Evolutionary conservation across 768 basidiomycete genomes (phyloP), one percentile per base, ranked within the genome.

Genomic region (Suillus weaverae): DNA sequence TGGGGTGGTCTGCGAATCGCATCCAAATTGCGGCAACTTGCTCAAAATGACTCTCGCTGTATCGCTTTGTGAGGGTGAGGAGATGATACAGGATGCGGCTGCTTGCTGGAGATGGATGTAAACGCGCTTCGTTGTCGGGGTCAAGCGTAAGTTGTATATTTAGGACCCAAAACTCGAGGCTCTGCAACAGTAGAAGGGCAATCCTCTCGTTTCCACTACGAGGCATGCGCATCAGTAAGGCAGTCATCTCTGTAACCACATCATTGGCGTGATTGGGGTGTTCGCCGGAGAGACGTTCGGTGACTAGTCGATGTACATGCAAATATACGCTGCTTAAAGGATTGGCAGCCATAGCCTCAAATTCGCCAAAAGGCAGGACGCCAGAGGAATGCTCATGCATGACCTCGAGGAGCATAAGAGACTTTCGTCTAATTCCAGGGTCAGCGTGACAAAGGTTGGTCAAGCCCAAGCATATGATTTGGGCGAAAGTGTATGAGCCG

Each of bases 401-500:
- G 35, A 83, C 81, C 66, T 91, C 91, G 22, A 96, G 79, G 70
- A 94, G 85, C 68, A 87, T 83, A 74, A 95, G 91, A 1, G 96
- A 90, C 53, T 85, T 85, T n/a, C 84, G 83, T 13, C 95, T 88
- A 55, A 90, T 86, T 22, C 81, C 77, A 9, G 82, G 67, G 30
- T 85, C 81, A 4, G 87, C 84, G 73, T 96, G 90, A 38, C 91
- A 89, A 11, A 98, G 83, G 76, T 97, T 97, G 22, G 91, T 89
- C 22, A 97, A 78, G 3, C 90, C 91, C 16, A 97, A 81, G 70
- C 89, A 94, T 30, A 86, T 83, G 16, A 86, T 79, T 71, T 97
- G 94, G 32, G 87, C 81, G 71, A 94, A 91, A 5, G 84, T 84
- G 73, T 90, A 92, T 56, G 82, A 80, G 70, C 87, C 90, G 33